phyloP scores from a whole-genome alignment of 352 stramenopile species.

The Phytophthora tubulina region DNA sequence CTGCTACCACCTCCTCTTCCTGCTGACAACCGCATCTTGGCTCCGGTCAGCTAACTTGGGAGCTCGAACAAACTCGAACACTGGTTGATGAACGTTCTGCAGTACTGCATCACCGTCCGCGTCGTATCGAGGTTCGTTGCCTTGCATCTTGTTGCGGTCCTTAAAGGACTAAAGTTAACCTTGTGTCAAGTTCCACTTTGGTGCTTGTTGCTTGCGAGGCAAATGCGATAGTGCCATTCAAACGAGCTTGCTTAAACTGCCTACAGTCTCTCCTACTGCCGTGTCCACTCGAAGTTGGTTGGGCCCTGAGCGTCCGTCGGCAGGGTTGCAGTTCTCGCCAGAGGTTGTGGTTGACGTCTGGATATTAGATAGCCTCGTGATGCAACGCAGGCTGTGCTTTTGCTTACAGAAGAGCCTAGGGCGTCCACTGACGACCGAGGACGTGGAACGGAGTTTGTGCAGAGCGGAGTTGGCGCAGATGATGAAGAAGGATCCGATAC shows the following conservation, averaged over 20 bases:
- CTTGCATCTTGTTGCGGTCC: not conserved
- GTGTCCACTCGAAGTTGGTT: too few species aligned
- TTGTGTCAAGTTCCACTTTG: conserved; percentile 4
- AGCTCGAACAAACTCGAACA: not conserved
- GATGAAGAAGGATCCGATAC: too few species aligned
- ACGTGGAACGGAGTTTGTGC: too few species aligned
- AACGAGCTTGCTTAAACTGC: not conserved
- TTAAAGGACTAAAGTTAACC: not conserved
- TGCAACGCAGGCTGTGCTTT: conserved; percentile 4
- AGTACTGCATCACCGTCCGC: not conserved
- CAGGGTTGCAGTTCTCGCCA: conserved; percentile 6
- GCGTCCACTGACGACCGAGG: too few species aligned
- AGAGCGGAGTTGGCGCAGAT: too few species aligned
- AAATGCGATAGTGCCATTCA: not conserved
- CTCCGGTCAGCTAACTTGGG: not conserved
- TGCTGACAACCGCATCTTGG: not conserved
- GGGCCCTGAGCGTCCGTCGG: not conserved
- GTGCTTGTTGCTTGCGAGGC: not conserved
- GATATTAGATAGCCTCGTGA: conserved; percentile 6
- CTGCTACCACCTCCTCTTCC: not conserved
- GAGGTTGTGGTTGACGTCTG: conserved; percentile 19
- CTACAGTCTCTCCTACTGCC: too few species aligned
- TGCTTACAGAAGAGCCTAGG: not conserved
- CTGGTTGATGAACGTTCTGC: not conserved
- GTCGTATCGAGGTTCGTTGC: not conserved